phyloP scores from a whole-genome alignment of 2,329 filamentous ascomycete species.

The Phialemonium atrogriseum region DNA sequence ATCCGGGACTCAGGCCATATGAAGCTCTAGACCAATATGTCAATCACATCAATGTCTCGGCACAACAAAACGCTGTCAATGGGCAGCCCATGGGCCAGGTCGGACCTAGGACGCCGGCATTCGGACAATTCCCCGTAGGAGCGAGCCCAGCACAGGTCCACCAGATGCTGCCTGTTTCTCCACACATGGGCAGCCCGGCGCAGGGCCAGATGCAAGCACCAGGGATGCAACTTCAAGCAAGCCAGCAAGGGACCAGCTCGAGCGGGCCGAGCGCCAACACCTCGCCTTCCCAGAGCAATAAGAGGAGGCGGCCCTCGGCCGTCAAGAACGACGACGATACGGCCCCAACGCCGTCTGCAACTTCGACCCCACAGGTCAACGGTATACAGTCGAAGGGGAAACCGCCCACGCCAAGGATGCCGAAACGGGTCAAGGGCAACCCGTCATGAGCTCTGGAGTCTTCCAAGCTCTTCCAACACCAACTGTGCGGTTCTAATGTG shows the following conservation, averaged over 20 bases:
- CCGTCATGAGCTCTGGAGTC: constrained; percentile 9
- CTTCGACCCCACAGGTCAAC: constrained; percentile 38
- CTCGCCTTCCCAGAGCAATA: constrained; percentile 47
- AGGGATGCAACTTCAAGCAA: constrained; percentile 58
- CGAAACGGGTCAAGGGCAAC: constrained; percentile 44
- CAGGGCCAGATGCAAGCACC: constrained; percentile 56
- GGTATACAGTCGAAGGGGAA: constrained; percentile 41
- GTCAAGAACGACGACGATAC: constrained; percentile 50
- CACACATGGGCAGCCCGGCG: constrained; percentile 53
- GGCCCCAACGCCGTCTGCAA: constrained; percentile 37
- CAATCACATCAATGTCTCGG: constrained; percentile 32
- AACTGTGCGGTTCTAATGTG: background rate
- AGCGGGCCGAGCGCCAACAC: constrained; percentile 61
- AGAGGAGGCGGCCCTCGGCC: constrained; percentile 47
- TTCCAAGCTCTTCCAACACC: background rate
- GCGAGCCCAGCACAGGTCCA: constrained; percentile 53
- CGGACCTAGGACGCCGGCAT: constrained; percentile 43
- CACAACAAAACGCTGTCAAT: constrained; percentile 30
- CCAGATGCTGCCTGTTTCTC: constrained; percentile 53
- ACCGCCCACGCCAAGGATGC: constrained; percentile 48
- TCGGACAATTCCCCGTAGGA: constrained; percentile 49
- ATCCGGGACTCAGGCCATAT: constrained; percentile 48
- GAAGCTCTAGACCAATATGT: constrained; percentile 54
- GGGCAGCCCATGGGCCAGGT: constrained; percentile 40
- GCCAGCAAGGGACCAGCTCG: constrained; percentile 59